Base-by-base conservation (phyloP, 2,329 filamentous ascomycete genomes). In the Colletotrichum sp. region DNA sequence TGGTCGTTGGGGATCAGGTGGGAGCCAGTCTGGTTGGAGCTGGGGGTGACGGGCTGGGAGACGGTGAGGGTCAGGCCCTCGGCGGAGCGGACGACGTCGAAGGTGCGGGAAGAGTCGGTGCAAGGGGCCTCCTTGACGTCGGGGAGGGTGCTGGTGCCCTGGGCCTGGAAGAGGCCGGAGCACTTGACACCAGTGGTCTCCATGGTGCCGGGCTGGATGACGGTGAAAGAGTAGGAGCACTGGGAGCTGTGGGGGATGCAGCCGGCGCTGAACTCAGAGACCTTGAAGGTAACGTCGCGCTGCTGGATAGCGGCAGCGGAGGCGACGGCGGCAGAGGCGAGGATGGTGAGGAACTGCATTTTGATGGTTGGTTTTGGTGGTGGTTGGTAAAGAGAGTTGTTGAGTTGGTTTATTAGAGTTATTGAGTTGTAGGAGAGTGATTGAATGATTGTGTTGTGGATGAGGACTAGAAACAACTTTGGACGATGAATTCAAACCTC, bases 21-120 rank as follows among this genome's bases (percentile, higher is more conserved):
- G n/a, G 72, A 69, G 75, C 78, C 83, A 6, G 73, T 77, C 55
- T 79, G 78, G 79, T 79, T 69, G 79, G 78, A 80, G 34, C 28
- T 76, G 69, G 80, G 80, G 60, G 76, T 79, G 18, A 83, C 67
- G 3, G 76, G 83, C 80, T 83, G 79, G 12, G 78, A 77, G 77
- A 84, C 79, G 15, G 71, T 72, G 52, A 85, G 59, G 67, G 75
- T 72, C 34, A 84, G 76, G 44, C 82, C 82, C 18, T 76, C 78
- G 57, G 67, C 63, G 69, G 72, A 36, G 66, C 79, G 79, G 72
- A 64, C 52, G 49, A 85, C 55, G 70, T 77, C 76, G 73, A 80
- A 85, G 36, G 80, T 82, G 24, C 82, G 80, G 32, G 82, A 80
- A 7, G 83, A 84, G 5, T 80, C 24, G 5, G 69, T 49, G 79